Evolutionary conservation across 306 rosid species (phyloP).

Genomic region (Cyamopsis tetragonoloba): DNA sequence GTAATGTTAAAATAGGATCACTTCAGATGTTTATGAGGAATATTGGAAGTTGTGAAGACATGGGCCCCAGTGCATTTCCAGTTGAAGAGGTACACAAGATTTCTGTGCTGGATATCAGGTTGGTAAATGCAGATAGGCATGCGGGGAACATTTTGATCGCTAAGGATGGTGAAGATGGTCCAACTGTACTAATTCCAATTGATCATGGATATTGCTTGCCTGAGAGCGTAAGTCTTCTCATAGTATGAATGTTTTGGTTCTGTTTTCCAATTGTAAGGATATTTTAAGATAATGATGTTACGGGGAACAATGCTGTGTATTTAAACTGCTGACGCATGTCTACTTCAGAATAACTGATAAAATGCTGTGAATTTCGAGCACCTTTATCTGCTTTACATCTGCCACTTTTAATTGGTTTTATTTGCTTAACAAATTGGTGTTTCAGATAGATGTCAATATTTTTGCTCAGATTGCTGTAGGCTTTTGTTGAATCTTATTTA

Average conservation of each 20-base stretch:
- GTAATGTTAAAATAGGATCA: slow-evolving; percentile 48
- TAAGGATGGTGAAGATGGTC: slow-evolving; percentile 37
- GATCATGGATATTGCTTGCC: slow-evolving; percentile 69
- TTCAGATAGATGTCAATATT: not conserved
- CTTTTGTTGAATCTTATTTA: slow-evolving; percentile 1
- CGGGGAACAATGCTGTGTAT: not conserved
- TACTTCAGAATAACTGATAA: not conserved
- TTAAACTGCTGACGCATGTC: slow-evolving; percentile 14
- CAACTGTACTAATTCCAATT: slow-evolving; percentile 50
- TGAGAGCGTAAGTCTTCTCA: slow-evolving; percentile 42
- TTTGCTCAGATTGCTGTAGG: slow-evolving; percentile 5
- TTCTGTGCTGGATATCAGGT: slow-evolving; percentile 57
- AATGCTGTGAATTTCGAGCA: not conserved
- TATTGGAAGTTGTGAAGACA: slow-evolving; percentile 61
- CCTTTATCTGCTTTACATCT: not conserved
- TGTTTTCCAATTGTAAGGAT: not conserved
- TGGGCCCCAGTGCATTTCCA: slow-evolving; percentile 57
- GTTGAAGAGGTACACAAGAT: slow-evolving; percentile 64
- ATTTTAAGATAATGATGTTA: slow-evolving; percentile 12
- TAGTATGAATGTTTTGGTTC: not conserved
- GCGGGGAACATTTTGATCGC: slow-evolving; percentile 57
- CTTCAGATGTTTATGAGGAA: slow-evolving; percentile 56
- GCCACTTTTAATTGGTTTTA: not conserved
- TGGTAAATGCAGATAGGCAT: slow-evolving; percentile 71
- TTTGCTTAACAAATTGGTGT: not conserved